These are phyloP conservation scores for Lentinula sp. DNA, from an alignment of 768 basidiomycete species.

Conservation along the genomic window DNA sequence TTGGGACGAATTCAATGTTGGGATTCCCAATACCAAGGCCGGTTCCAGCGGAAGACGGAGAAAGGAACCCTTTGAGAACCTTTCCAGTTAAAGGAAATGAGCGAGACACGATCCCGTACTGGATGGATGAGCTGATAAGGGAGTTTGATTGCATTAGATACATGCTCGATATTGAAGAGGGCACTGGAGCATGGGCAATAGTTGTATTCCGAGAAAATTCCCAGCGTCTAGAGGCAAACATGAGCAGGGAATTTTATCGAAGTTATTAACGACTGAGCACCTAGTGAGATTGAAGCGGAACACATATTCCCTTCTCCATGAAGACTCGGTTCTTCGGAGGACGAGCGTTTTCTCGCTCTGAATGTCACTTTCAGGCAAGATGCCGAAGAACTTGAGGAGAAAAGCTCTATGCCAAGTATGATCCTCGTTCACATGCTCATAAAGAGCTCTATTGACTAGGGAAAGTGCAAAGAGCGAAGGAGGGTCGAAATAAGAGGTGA, in stretches of 20 bases:
- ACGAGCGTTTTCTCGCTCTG: slow-evolving; percentile 38
- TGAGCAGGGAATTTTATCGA: not conserved
- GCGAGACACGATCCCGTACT: slow-evolving; percentile 67
- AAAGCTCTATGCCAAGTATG: slow-evolving; percentile 79
- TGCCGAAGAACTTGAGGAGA: slow-evolving; percentile 57
- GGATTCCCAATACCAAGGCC: slow-evolving; percentile 67
- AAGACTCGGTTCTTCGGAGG: slow-evolving; percentile 46
- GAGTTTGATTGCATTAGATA: slow-evolving; percentile 52
- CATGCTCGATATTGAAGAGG: slow-evolving; percentile 48
- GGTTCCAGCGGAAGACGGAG: slow-evolving; percentile 51
- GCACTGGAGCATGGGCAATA: slow-evolving; percentile 58
- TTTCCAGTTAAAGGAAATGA: slow-evolving; percentile 67
- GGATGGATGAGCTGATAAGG: slow-evolving; percentile 56
- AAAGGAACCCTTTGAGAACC: slow-evolving; percentile 63
- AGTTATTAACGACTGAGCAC: slow-evolving; percentile 26
- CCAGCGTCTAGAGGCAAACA: slow-evolving; percentile 51
- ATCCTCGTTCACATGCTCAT: slow-evolving; percentile 68
- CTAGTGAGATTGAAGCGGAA: slow-evolving; percentile 44
- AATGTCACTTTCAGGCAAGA: slow-evolving; percentile 58
- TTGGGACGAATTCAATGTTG: slow-evolving; percentile 66
- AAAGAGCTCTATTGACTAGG: slow-evolving; percentile 42
- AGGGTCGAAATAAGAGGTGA: slow-evolving; percentile 70
- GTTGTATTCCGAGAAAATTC: slow-evolving; percentile 53
- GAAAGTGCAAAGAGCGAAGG: slow-evolving; percentile 53
- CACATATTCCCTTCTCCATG: slow-evolving; percentile 73